phyloP scores from a whole-genome alignment of 2,329 filamentous ascomycete genomes.

The Zopfia rhizophila region DNA sequence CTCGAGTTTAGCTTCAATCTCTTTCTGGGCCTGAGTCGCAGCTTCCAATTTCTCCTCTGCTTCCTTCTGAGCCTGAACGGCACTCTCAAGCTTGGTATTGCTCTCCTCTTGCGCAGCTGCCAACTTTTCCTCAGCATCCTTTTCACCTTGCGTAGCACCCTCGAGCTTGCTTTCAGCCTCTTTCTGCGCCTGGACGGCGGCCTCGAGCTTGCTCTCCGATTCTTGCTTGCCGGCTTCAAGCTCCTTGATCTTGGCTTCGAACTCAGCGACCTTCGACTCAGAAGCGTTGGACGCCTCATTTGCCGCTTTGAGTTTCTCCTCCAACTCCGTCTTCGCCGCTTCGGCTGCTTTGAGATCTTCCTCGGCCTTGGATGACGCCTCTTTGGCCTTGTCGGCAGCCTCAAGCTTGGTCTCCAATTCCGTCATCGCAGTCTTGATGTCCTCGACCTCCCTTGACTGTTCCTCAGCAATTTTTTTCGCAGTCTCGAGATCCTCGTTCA shows the following conservation, averaged over 20 bases:
- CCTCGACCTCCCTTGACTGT: constrained; percentile 4
- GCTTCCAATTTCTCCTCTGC: not conserved
- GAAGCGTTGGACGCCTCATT: constrained; percentile 10
- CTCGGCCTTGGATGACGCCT: constrained; percentile 24
- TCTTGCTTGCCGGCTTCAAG: constrained; percentile 7
- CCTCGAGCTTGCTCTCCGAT: constrained; percentile 16
- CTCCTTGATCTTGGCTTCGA: constrained; percentile 11
- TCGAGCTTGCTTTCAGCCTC: constrained; percentile 19
- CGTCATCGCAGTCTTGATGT: constrained; percentile 2
- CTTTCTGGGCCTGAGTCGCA: not conserved
- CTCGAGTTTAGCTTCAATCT: constrained; percentile 11
- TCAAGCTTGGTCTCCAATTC: constrained; percentile 28
- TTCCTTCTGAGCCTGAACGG: constrained; percentile 1
- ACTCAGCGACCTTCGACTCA: constrained; percentile 32
- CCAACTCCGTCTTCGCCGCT: constrained; percentile 12
- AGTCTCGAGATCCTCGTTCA: constrained; percentile 17
- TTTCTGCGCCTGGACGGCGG: constrained; percentile 7
- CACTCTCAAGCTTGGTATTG: constrained; percentile 17
- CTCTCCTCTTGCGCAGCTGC: constrained; percentile 1
- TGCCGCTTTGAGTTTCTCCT: constrained; percentile 35
- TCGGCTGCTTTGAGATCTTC: constrained; percentile 33
- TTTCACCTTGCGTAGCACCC: constrained; percentile 15
- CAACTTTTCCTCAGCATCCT: constrained; percentile 7
- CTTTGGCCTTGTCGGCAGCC: constrained; percentile 26
- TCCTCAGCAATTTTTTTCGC: constrained; percentile 19